These are phyloP conservation scores for Cyathus striatus DNA, from an alignment of 768 basidiomycete species.

Conservation along the genomic window DNA sequence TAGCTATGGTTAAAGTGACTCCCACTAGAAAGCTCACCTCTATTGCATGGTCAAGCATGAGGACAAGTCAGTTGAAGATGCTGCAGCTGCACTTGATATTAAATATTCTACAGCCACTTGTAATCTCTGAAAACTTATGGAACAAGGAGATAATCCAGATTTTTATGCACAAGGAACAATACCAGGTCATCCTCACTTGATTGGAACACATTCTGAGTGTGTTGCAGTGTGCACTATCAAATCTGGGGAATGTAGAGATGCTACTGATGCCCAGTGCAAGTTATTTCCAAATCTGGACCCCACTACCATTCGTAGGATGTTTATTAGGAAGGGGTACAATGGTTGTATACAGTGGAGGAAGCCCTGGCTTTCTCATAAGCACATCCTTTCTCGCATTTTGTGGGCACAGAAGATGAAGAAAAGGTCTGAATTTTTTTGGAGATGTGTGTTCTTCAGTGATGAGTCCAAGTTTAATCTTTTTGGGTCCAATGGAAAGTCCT, in stretches of 20 bases:
- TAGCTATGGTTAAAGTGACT: conserved; percentile 5
- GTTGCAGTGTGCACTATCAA: not conserved
- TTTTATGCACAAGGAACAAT: conserved; percentile 1
- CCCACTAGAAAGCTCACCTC: conserved; percentile 4
- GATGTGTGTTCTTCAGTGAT: conserved; percentile 19
- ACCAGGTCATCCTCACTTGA: not conserved
- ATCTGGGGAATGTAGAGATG: not conserved
- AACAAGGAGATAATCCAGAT: conserved; percentile 5
- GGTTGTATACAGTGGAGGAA: conserved; percentile 3
- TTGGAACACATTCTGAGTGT: conserved; percentile 1
- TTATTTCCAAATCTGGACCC: conserved; percentile 1
- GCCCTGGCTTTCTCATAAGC: conserved; percentile 2
- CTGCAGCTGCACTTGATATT: conserved; percentile 1
- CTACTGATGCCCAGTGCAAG: conserved; percentile 4
- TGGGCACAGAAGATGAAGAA: conserved; percentile 8
- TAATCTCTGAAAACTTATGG: conserved; percentile 2
- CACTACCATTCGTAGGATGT: conserved; percentile 5
- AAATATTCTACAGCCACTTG: not conserved
- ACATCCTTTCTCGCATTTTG: not conserved
- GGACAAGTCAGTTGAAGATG: conserved; percentile 1
- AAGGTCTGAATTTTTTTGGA: conserved; percentile 21
- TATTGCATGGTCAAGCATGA: not conserved
- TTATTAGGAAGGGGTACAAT: conserved; percentile 4
- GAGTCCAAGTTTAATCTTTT: conserved; percentile 24
- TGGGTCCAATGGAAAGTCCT: conserved; percentile 22